Evolutionary conservation across 192 early-diverging fungal genomes (phyloP).

Genomic region (Paraglomus brasilianum): DNA sequence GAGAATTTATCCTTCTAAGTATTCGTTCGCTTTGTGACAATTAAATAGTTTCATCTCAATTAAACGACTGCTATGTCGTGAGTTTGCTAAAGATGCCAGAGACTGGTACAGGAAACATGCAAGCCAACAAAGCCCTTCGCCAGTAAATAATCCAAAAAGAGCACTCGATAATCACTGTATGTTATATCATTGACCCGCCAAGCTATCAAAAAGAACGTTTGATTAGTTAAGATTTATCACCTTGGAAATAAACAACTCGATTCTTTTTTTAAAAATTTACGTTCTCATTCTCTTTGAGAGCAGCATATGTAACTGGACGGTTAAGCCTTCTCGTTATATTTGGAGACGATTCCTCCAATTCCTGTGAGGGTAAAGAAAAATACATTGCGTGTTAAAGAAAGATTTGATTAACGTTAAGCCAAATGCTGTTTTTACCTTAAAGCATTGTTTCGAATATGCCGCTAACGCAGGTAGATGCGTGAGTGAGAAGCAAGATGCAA

Average conservation of each 20-base stretch:
- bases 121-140: constrained; percentile 1
- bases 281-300: constrained; percentile 1
- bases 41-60: no score
- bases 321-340: neutral
- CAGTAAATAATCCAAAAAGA: constrained; percentile 6
- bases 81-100: constrained; percentile 23
- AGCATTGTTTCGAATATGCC: constrained; percentile 2
- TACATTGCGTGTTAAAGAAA: neutral
- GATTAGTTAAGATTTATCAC: no score
- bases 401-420: neutral
- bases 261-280: neutral
- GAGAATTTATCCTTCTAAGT: no score
- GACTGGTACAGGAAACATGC: constrained; percentile 14
- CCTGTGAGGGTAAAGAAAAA: neutral
- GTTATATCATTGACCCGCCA: constrained; percentile 3
- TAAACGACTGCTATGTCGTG: no score
- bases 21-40: no score
- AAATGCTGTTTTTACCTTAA: neutral
- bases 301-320: neutral
- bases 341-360: constrained; percentile 9
- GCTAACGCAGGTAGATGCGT: constrained; percentile 17
- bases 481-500: neutral
- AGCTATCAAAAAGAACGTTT: no score
- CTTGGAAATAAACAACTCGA: neutral
- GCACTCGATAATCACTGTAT: constrained; percentile 13